Evolutionary conservation across 1,284 basidiomycete species (phyloP).

Genomic region (Microbotryomycetes sp.): DNA sequence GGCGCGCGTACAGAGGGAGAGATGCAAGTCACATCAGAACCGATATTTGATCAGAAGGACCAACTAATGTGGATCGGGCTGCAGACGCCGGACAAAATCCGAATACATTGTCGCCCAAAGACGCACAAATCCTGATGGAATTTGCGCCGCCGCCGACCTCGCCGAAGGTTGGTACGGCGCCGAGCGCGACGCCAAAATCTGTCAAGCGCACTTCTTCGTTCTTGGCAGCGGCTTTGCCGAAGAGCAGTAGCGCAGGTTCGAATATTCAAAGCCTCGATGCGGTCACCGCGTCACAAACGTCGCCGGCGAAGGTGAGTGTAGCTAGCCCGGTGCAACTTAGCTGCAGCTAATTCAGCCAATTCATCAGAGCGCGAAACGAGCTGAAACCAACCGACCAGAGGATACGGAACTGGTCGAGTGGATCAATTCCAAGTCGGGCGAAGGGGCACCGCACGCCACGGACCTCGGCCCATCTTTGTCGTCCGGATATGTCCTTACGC

Average conservation of each 20-base stretch:
- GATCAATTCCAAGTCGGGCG: conserved; percentile 74
- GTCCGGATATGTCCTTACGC: conserved; percentile 48
- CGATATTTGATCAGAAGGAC: neutral
- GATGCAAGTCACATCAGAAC: conserved; percentile 8
- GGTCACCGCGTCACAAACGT: neutral
- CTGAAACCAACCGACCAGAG: no score
- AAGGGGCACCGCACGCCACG: conserved; percentile 54
- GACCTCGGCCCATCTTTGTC: conserved; percentile 46
- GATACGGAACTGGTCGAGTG: conserved; percentile 62
- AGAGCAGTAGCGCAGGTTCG: conserved; percentile 32
- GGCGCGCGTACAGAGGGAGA: conserved; percentile 74
- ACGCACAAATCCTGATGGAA: conserved; percentile 42
- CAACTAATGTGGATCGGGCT: conserved; percentile 57
- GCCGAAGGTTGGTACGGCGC: conserved; percentile 61
- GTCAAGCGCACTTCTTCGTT: conserved; percentile 38
- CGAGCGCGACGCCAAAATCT: conserved; percentile 27
- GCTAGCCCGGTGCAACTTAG: neutral
- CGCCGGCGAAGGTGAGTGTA: neutral
- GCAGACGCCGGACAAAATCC: conserved; percentile 62
- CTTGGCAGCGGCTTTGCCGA: conserved; percentile 38
- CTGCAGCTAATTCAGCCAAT: no score
- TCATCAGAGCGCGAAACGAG: no score
- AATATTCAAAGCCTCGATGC: conserved; percentile 39
- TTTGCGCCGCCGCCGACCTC: conserved; percentile 43
- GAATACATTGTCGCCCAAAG: conserved; percentile 67